These are phyloP conservation scores for Elasticomyces elasticus DNA, from an alignment of 495 filamentous ascomycete genomes.

Conservation along the genomic window DNA sequence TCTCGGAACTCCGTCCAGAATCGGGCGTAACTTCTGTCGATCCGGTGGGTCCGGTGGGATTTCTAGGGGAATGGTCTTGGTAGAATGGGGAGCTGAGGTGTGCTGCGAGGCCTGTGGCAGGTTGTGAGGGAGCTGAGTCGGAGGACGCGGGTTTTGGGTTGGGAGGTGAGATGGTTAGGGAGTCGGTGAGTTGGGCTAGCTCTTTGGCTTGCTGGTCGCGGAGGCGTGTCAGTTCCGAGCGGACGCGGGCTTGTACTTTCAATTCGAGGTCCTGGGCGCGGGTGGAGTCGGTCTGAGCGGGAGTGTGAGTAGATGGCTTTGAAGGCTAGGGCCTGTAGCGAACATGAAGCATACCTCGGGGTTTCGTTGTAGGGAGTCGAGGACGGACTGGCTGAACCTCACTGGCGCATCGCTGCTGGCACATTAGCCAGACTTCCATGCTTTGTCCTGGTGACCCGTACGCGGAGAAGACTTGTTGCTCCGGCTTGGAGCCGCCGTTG, in stretches of 20 bases:
- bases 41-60: background rate
- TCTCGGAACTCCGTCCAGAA: slow-evolving; percentile 29
- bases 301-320: slow-evolving; percentile 3
- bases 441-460: slow-evolving; percentile 21
- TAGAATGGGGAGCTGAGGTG: slow-evolving; percentile 37
- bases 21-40: background rate
- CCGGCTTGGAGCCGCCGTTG: slow-evolving; percentile 28
- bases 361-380: slow-evolving; percentile 71
- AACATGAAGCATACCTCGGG: slow-evolving; percentile 55
- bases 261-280: slow-evolving; percentile 76
- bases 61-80: slow-evolving; percentile 25
- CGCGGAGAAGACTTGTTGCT: slow-evolving; percentile 34
- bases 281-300: slow-evolving; percentile 66
- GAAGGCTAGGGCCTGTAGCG: no score
- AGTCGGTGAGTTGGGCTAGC: slow-evolving; percentile 49
- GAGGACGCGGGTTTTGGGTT: slow-evolving; percentile 29
- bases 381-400: slow-evolving; percentile 74
- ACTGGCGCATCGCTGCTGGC: slow-evolving; percentile 62
- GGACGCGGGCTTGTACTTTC: slow-evolving; percentile 78
- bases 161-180: slow-evolving; percentile 34
- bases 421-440: slow-evolving; percentile 2
- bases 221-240: slow-evolving; percentile 71
- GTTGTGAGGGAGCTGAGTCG: slow-evolving; percentile 18
- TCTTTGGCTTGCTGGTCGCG: slow-evolving; percentile 44
- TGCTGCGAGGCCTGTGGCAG: slow-evolving; percentile 6